Base-by-base conservation (phyloP, 164 flowering plant species). In the Amborella trichopoda region DNA sequence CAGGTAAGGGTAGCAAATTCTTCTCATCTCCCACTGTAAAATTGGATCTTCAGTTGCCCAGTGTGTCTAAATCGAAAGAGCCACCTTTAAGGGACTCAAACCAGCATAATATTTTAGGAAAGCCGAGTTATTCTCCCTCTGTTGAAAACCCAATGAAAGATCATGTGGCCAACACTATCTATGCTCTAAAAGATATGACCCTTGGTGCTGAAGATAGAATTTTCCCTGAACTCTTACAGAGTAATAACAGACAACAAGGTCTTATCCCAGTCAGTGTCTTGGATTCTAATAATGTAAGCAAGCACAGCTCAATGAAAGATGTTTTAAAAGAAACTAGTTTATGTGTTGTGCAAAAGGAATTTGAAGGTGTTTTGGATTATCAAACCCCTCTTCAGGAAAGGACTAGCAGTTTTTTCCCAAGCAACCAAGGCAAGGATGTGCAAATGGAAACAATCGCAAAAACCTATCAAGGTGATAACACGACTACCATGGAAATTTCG, bases 11-110 rank as follows among this genome's bases (percentile, higher is more conserved):
- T 54, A 47, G 51, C 25, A 58, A 50, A 26, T 48, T 52, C 48
- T 44, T 47, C 55, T 51, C 54, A 48, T 56, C 80, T 36, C 59
- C 51, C n/a, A 41, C 41, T 17, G 59, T 69, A 47, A 40, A 16
- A 34, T 44, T 66, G 46, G 63, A 60, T 28, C 43, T 40, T 50
- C 58, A 27, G 33, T 50, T 37, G 34, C 33, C 56, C 16, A 44
- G 55, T 34, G 53, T 73, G 6, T 58, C 44, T 19, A 42, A 56
- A 13, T 33, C 6, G 34, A 53, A 41, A 28, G 50, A 42, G 23
- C 52, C 40, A 23, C 54, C 28, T 23, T 47, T 46, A 26, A 46
- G 48, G 45, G 62, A 46, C 39, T 39, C 46, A 34, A 34, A 50
- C 27, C 64, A 26, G 13, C 62, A 32, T 44, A 55, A 38, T 40